A percentile compares a stretch with the other conserved stretches of the same genome.
These are phyloP conservation scores for Aureobasidium sp. DNA, from an alignment of 2,329 filamentous ascomycete genomes.

Conservation along the genomic window DNA sequence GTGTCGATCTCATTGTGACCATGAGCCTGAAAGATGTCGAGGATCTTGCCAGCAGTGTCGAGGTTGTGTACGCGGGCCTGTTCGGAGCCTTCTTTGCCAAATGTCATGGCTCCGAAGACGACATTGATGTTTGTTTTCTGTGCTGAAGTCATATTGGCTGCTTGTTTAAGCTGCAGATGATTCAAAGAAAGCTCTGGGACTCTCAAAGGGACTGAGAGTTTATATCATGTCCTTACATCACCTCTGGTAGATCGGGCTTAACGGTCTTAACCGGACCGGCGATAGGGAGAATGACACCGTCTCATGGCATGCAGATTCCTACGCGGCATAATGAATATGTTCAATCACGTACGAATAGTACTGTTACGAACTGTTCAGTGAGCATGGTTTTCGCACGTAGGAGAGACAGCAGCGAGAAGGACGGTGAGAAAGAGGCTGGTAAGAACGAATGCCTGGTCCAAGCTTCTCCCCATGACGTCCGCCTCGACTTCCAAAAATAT, in stretches of 20 bases:
- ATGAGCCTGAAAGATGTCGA: constrained; percentile 24
- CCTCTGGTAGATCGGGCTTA: not conserved
- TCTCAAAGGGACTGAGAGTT: not conserved
- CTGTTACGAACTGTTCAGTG: too few relatives aligned
- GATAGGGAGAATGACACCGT: not conserved
- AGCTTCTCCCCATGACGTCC: not conserved
- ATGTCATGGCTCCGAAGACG: constrained; percentile 21
- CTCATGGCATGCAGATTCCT: not conserved
- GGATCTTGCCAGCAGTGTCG: constrained; percentile 18
- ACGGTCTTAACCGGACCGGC: not conserved
- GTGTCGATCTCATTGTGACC: constrained; percentile 26
- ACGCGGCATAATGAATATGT: too few relatives aligned
- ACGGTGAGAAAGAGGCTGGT: not conserved
- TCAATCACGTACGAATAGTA: not conserved
- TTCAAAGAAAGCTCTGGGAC: constrained; percentile 14
- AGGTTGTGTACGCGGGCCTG: constrained; percentile 22
- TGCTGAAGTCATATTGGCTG: constrained; percentile 17
- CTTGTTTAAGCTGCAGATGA: constrained; percentile 22
- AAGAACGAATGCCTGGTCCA: not conserved
- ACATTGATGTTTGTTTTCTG: constrained; percentile 20
- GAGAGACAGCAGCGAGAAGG: not conserved
- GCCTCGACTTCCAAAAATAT: not conserved
- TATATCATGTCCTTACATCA: not conserved
- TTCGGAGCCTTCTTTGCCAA: constrained; percentile 19
- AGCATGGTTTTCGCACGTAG: not conserved